Conservation (phyloP, 2,329 filamentous ascomycete genomes). For the Drechslerella stenobrocha region DNA sequence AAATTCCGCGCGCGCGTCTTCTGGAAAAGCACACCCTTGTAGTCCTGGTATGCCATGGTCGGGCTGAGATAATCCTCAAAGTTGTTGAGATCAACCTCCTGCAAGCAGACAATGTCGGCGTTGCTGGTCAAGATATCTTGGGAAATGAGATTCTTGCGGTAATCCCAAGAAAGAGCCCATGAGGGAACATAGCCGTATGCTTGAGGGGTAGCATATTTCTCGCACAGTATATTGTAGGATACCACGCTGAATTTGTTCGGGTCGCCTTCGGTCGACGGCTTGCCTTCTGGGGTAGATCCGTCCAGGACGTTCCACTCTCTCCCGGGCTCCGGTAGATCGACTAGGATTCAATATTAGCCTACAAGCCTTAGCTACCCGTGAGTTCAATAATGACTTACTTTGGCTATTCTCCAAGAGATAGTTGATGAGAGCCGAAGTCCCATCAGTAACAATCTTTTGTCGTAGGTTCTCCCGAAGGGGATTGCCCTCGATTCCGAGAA, state of each 20-base stretch:
- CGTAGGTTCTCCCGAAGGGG: slow-evolving; percentile 76
- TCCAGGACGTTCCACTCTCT: slow-evolving; percentile 78
- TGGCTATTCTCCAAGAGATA: slow-evolving; percentile 81
- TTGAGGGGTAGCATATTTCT: slow-evolving; percentile 81
- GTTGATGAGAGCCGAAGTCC: slow-evolving; percentile 81
- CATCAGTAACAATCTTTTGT: slow-evolving; percentile 80
- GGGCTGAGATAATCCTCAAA: slow-evolving; percentile 90
- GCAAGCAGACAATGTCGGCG: slow-evolving; percentile 87
- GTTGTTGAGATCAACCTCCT: slow-evolving; percentile 89
- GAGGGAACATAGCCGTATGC: slow-evolving; percentile 90
- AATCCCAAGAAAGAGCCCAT: slow-evolving; percentile 80
- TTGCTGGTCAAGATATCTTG: slow-evolving; percentile 77
- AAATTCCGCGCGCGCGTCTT: slow-evolving; percentile 89
- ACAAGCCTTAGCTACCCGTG: neutral
- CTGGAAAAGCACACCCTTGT: slow-evolving; percentile 91
- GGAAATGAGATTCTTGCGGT: slow-evolving; percentile 78
- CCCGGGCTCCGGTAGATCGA: slow-evolving; percentile 73
- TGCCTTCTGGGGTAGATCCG: slow-evolving; percentile 55
- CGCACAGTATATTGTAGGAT: slow-evolving; percentile 94
- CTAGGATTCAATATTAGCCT: slow-evolving; percentile 58
- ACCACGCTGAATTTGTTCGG: slow-evolving; percentile 75
- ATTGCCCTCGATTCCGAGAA: slow-evolving; percentile 90
- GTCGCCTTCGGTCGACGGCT: slow-evolving; percentile 40
- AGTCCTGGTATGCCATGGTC: slow-evolving; percentile 81
- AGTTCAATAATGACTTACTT: slow-evolving; percentile 63